Evolutionary conservation across 352 stramenopile species (phyloP), one percentile per base, ranked within the genome.

Genomic region (Phytophthora agathidicida): DNA sequence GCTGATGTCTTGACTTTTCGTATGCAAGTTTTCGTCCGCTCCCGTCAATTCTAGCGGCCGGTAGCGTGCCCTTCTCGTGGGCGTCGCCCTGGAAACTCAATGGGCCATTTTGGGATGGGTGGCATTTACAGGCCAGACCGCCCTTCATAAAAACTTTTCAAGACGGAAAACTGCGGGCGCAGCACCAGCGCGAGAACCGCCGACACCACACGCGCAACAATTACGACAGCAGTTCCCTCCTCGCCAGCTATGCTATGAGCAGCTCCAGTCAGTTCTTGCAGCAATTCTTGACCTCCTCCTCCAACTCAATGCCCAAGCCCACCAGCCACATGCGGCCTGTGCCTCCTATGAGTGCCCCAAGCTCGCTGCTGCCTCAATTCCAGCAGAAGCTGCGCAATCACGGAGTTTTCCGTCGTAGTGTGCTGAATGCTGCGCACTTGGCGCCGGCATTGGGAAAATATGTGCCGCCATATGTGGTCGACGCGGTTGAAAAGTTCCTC

Each of bases 211-310:
- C n/a, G n/a, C n/a, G 68, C 79, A 89, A 47, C 77, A 86, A 46
- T 52, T 91, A 16, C 69, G 88, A 41, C 78, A 88, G 38, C 79
- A 80, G 35, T 49, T 23, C 68, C 41, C 7, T 47, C 50, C 14
- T 58, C 56, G 39, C 65, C 73, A 19, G 27, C 54, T n/a, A n/a
- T n/a, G n/a, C n/a, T n/a, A 61, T 67, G 55, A 67, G 57, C 50
- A 73, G 50, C 14, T 59, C 63, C 11, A 77, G 83, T 47, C 75
- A 86, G 45, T 86, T 86, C 38, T 23, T 86, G 53, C 76, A 86
- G 56, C 76, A 86, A 47, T 84, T 84, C 45, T 60, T 86, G 50
- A 31, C 51, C 14, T 75, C 71, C 7, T 70, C 68, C 8, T 57
- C 64, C 39, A 67, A 44, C 37, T 75, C 54, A 27, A 68, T 63